Percentiles rank a stretch among this genome's conserved stretches.
These are phyloP conservation scores for Hypericum perforatum DNA, from an alignment of 345 rosid genomes.

Conservation along the genomic window DNA sequence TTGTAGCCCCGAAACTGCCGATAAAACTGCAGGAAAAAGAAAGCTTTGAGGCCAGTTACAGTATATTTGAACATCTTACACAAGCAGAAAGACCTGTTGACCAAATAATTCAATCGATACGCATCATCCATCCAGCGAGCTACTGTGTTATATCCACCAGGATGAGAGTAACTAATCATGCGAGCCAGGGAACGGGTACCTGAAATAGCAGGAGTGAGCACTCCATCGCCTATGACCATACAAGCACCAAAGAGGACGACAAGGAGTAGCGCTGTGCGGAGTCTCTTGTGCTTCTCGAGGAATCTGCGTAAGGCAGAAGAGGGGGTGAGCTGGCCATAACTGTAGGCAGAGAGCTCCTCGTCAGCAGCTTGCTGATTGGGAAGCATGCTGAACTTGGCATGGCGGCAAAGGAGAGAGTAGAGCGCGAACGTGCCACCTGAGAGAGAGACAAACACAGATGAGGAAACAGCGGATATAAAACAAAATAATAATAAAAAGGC, in stretches of 20 bases:
- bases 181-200: constrained; percentile 23
- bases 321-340: constrained; percentile 33
- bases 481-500: not conserved
- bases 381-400: constrained; percentile 77
- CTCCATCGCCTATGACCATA: constrained; percentile 88
- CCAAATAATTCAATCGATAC: not conserved
- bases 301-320: constrained; percentile 54
- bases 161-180: not conserved
- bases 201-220: constrained; percentile 85
- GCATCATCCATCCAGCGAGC: too few species aligned
- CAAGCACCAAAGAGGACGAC: constrained; percentile 74
- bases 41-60: constrained; percentile 1
- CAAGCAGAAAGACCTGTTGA: not conserved
- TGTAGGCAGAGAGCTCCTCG: constrained; percentile 85
- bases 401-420: constrained; percentile 81
- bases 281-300: constrained; percentile 67
- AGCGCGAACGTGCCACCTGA: constrained; percentile 91
- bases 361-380: constrained; percentile 97
- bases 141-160: not conserved
- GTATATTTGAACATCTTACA: not conserved
- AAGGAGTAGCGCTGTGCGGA: constrained; percentile 60
- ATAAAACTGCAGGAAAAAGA: constrained; percentile 51
- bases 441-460: constrained; percentile 13
- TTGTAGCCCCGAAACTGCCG: constrained; percentile 70
- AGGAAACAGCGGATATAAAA: constrained; percentile 1